These are phyloP conservation scores for Dimocarpus longan DNA, from an alignment of 345 rosid species.

Conservation along the genomic window DNA sequence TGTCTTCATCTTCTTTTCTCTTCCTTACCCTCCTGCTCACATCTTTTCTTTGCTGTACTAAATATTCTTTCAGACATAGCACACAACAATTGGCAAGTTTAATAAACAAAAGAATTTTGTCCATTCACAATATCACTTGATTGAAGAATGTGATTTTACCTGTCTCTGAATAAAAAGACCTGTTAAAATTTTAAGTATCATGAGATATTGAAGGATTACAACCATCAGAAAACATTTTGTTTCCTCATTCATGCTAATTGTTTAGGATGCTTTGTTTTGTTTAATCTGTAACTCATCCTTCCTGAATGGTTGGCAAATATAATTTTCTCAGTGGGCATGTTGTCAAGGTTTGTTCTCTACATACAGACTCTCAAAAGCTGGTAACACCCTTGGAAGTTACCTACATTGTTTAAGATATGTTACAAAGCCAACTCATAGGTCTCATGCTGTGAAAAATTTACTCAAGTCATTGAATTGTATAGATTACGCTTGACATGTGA, in stretches of 20 bases:
- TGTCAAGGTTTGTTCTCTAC: neutral
- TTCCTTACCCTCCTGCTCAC: neutral
- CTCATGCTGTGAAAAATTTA: neutral
- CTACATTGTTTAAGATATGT: neutral
- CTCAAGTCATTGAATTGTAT: too few species aligned
- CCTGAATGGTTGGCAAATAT: neutral
- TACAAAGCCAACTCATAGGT: neutral
- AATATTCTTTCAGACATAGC: neutral
- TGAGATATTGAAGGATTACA: neutral
- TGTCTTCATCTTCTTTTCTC: neutral
- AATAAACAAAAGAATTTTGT: neutral
- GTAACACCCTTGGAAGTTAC: neutral
- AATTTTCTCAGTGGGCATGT: neutral
- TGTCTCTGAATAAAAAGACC: neutral
- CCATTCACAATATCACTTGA: neutral
- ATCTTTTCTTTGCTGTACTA: neutral
- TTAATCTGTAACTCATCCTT: neutral
- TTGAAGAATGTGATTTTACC: constrained; percentile 3
- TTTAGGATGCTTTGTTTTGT: neutral
- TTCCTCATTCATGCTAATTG: neutral
- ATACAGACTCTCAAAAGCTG: neutral
- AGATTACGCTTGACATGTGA: neutral
- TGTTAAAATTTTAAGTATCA: neutral
- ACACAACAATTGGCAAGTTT: neutral
- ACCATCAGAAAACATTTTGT: neutral